Base-by-base conservation (phyloP, 179 eudicot species). In the Actinidia chinensis region DNA sequence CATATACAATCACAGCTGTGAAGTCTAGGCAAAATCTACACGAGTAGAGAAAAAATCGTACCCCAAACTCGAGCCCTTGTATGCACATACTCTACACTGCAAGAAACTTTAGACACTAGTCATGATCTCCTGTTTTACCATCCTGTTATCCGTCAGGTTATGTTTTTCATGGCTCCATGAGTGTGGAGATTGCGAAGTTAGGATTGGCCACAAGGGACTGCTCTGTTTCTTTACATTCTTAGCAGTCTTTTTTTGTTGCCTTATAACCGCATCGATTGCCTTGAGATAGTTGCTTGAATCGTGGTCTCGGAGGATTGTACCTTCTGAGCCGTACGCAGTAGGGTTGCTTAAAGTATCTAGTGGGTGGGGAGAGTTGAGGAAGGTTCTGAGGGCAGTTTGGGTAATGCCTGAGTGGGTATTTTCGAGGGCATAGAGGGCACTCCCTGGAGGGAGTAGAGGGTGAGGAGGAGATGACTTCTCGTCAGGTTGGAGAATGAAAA, bases 281-380 rank as follows among this genome's bases (percentile, higher is more conserved):
- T 87, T 91, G 5, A 88, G 79, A 59, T 95, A 95, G 87, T 90
- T 91, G 83, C 86, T 87, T 6, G 97, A 91, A 80, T 93, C 93
- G 61, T 95, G 99, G 86, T 95, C 99, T 82, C 97, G 86, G 33
- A 83, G 76, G 68, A 91, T 95, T 5, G 95, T 86, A 20, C 98
- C 99, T 50, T 90, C 91, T 0, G 93, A 85, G 8, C 97, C 97
- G 58, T 95, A 95, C 28, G 99, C 99, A 17, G 78, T 82, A 7
- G 91, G 98, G 70, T 95, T 86, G 42, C 92, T 90, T 11, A 95
- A 85, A 23, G 90, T 93, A 76, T 90, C 92, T 8, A 95, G 70
- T 0, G 99, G 99, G 64, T 95, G 99, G 33, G 98, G 99, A 44
- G 82, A 81, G 56, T 95, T 93, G 42, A 95, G 86, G 76, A 93